phyloP scores from a whole-genome alignment of 176 grass and related monocot species.

The Pontederia crassipes region DNA sequence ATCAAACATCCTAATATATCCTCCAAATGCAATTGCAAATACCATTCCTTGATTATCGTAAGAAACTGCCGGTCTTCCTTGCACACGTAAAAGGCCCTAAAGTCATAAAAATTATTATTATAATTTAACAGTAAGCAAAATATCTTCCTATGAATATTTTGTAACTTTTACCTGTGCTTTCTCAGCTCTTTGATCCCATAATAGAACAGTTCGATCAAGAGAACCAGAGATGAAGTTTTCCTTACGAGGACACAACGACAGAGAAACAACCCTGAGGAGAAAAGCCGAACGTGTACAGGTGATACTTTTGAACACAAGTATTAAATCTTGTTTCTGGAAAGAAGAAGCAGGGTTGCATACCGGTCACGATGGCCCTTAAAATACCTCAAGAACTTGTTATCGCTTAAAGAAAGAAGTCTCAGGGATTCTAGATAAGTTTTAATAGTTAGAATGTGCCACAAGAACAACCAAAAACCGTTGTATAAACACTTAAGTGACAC shows the following conservation, averaged over 20 bases:
- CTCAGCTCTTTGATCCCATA: conserved; percentile 83
- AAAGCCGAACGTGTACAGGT: conserved; percentile 10
- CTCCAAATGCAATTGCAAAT: conserved; percentile 78
- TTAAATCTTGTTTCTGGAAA: not conserved
- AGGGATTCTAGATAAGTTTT: conserved; percentile 62
- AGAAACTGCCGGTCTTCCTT: conserved; percentile 91
- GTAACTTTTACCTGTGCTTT: conserved; percentile 66
- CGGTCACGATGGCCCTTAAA: conserved; percentile 99
- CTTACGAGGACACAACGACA: conserved; percentile 75
- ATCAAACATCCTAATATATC: conserved; percentile 76
- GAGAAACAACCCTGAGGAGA: conserved; percentile 57
- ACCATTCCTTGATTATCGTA: conserved; percentile 89
- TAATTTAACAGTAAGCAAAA: not conserved
- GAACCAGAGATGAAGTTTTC: conserved; percentile 81
- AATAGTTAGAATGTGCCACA: conserved; percentile 14
- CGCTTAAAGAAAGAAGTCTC: conserved; percentile 77
- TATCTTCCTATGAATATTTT: not conserved
- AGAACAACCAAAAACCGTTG: conserved; percentile 10
- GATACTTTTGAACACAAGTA: not conserved
- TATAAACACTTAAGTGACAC: not conserved
- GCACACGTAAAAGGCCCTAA: conserved; percentile 72
- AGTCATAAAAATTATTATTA: conserved; percentile 20
- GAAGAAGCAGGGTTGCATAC: conserved; percentile 23
- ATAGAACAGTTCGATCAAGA: conserved; percentile 81
- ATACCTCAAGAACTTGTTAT: conserved; percentile 91